Evolutionary conservation across 106 monocot species (phyloP).

Genomic region (Triglochin maritima): DNA sequence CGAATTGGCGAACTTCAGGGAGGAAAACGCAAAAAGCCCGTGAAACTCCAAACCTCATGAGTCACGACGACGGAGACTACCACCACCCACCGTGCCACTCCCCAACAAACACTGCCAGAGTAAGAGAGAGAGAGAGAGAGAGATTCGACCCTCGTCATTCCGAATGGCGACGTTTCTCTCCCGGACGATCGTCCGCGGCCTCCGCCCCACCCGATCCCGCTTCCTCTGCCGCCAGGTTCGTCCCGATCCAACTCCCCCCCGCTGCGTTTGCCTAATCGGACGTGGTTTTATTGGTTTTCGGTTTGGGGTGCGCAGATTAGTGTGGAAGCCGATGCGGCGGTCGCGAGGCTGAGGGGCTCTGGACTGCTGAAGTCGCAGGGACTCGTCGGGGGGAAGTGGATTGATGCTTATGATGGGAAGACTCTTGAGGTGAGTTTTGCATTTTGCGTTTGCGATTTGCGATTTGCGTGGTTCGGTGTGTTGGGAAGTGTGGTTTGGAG

Average conservation of each 20-base stretch:
- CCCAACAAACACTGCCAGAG: too few relatives aligned
- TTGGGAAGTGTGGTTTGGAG: too few relatives aligned
- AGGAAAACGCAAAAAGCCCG: too few relatives aligned
- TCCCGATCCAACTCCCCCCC: neutral
- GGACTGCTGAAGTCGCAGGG: constrained; percentile 64
- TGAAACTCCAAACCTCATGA: too few relatives aligned
- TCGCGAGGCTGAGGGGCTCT: constrained; percentile 33
- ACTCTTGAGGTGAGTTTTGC: constrained; percentile 44
- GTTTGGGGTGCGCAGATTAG: constrained; percentile 40
- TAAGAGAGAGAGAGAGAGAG: neutral
- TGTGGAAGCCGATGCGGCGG: constrained; percentile 29
- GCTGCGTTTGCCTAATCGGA: neutral
- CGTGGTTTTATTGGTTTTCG: neutral
- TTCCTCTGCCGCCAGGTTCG: neutral
- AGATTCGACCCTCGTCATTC: neutral
- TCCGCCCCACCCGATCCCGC: neutral
- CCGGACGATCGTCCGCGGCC: neutral
- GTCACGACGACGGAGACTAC: too few relatives aligned
- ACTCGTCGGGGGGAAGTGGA: constrained; percentile 73
- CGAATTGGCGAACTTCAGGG: too few relatives aligned
- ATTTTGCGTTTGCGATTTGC: too few relatives aligned
- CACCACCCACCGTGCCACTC: too few relatives aligned
- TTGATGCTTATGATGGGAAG: constrained; percentile 85
- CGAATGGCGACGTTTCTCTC: neutral
- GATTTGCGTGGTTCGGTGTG: too few relatives aligned